A percentile compares a stretch with the other conserved stretches of the same genome.
These are phyloP conservation scores for Neolentinus lepideus DNA, from an alignment of 1,284 basidiomycete genomes.

Conservation along the genomic window DNA sequence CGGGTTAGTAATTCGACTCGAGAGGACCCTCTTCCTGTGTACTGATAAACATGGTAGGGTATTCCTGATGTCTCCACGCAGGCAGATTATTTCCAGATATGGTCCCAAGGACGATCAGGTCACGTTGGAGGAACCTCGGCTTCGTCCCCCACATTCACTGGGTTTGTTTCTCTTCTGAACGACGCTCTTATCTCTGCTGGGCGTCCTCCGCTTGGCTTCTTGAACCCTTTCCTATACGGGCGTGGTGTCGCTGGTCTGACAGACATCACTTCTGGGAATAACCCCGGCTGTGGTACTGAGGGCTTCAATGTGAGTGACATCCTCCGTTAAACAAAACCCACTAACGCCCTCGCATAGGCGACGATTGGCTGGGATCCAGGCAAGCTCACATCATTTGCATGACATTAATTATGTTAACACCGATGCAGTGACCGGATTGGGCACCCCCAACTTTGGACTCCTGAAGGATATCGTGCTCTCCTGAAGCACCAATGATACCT, in stretches of 20 bases:
- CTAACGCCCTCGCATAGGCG: too few relatives aligned
- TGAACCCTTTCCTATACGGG: slow-evolving; percentile 41
- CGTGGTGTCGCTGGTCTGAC: slow-evolving; percentile 27
- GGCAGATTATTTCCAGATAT: slow-evolving; percentile 24
- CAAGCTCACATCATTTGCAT: slow-evolving; percentile 19
- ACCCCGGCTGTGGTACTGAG: not conserved
- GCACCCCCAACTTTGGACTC: slow-evolving; percentile 48
- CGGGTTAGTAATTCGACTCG: slow-evolving; percentile 5
- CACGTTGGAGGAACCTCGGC: slow-evolving; percentile 46
- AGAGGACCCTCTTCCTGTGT: slow-evolving; percentile 7
- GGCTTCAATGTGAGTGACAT: not conserved
- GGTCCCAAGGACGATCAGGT: slow-evolving; percentile 15
- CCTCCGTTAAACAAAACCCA: too few relatives aligned
- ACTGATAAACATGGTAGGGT: not conserved
- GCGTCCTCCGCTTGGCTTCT: slow-evolving; percentile 36
- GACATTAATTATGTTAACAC: not conserved
- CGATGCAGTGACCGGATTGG: slow-evolving; percentile 48
- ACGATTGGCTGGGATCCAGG: slow-evolving; percentile 51
- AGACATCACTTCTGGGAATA: slow-evolving; percentile 29
- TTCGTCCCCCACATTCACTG: slow-evolving; percentile 41
- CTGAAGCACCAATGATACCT: too few relatives aligned
- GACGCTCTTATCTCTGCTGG: slow-evolving; percentile 39
- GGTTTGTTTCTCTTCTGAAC: slow-evolving; percentile 48
- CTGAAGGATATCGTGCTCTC: slow-evolving; percentile 1
- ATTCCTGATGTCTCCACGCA: slow-evolving; percentile 35